phyloP scores from a whole-genome alignment of 2,329 filamentous ascomycete species.

The Ophiostoma ips region DNA sequence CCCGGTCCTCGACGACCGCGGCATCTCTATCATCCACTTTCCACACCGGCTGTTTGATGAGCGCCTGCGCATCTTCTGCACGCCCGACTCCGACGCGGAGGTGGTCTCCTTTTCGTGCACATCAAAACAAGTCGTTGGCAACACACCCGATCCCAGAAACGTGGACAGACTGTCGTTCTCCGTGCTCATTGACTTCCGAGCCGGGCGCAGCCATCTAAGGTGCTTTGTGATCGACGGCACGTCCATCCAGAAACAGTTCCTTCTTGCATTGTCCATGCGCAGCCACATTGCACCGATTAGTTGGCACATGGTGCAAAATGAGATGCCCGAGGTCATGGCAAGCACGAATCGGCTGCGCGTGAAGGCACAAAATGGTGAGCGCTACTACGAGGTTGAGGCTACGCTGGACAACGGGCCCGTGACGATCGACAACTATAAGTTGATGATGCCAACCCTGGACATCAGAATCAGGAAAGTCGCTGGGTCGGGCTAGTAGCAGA shows the following conservation, averaged over 20 bases:
- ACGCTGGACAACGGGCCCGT: background rate
- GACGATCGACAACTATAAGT: constrained; percentile 3
- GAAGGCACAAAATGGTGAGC: background rate
- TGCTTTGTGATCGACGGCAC: constrained; percentile 8
- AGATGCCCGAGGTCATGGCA: constrained; percentile 2
- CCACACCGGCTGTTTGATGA: constrained; percentile 7
- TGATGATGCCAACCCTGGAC: constrained; percentile 7
- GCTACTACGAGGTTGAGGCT: constrained; percentile 7
- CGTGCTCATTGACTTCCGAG: constrained; percentile 8
- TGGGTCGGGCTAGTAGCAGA: background rate
- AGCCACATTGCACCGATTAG: constrained; percentile 3
- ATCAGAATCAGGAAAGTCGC: background rate
- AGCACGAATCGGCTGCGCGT: constrained; percentile 4
- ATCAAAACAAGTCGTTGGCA: background rate
- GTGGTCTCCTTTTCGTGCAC: constrained; percentile 4
- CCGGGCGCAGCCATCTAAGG: background rate
- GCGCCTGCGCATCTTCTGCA: constrained; percentile 8
- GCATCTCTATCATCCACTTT: background rate
- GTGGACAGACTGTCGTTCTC: constrained; percentile 5
- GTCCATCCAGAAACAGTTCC: constrained; percentile 1
- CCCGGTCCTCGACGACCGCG: constrained; percentile 4
- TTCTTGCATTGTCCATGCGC: constrained; percentile 5
- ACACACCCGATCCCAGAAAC: background rate
- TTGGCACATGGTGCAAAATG: constrained; percentile 6
- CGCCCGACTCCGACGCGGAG: constrained; percentile 7